Evolutionary conservation across 805 yeast species (phyloP), one percentile per base, ranked within the genome.

Genomic region (Candida palmyrensis): DNA sequence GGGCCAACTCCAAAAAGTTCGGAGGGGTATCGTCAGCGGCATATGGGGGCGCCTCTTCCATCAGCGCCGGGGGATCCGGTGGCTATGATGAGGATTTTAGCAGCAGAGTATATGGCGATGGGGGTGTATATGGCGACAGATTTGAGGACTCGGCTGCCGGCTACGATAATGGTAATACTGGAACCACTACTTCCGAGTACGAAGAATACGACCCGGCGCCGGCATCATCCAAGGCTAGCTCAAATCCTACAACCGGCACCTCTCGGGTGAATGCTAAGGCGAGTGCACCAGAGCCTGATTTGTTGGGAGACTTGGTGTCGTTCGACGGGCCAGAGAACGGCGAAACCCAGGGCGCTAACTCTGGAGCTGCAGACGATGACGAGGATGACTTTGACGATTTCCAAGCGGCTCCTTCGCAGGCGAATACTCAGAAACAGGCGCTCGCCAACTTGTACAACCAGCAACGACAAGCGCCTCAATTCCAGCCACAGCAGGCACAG

Each of bases 341-440:
- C 11, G 43, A 51, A 7, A 31, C 51, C 24, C 25, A 49, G n/a
- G 27, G 51, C 7, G 37, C 57, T 17, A 32, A 44, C 9, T 36
- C 49, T 22, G 42, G 42, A 9, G 40, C 40, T 3, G 48, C 37
- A 3, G 57, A 54, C 5, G 76, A 70, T 7, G 83, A 73, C 36
- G 87, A 77, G 35, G 86, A 82, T 42, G 92, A 83, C 25, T 84
- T 84, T 52, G 87, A 82, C 42, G 92, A 83, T 43, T 83, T 83
- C 69, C 90, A 83, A 55, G 82, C 87, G 9, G 77, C 73, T 3
- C 79, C 82, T 6, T 57, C 60, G 12, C 40, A 37, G 40, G 28
- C 35, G 41, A n/a, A n/a, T n/a, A n/a, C n/a, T n/a, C 44, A 38
- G 39, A 8, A 24, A 40, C 47, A 42, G 47, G 51, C 51, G 39